These are phyloP conservation scores for Wickerhamiella shivajii DNA, from an alignment of 805 yeast species.

Conservation along the genomic window DNA sequence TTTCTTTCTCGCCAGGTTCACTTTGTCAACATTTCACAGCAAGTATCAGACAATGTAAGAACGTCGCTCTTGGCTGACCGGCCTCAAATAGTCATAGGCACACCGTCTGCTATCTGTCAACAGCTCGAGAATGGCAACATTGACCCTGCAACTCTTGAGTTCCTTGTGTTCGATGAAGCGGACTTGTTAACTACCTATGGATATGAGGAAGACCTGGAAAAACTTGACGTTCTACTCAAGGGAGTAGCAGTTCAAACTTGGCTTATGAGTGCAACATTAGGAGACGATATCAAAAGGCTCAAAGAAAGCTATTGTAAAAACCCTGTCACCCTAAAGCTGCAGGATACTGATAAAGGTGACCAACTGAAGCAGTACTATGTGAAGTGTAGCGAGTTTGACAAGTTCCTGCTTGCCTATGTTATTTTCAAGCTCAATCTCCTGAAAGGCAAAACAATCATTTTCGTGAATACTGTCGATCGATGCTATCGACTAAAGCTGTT, in stretches of 20 bases:
- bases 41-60: constrained; percentile 51
- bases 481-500: constrained; percentile 85
- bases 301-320: constrained; percentile 64
- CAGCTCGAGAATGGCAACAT: constrained; percentile 32
- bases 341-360: constrained; percentile 42
- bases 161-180: constrained; percentile 85
- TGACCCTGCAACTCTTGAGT: constrained; percentile 42
- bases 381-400: constrained; percentile 76
- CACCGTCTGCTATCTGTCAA: constrained; percentile 65
- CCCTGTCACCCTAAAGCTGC: constrained; percentile 69
- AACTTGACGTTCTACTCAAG: constrained; percentile 49
- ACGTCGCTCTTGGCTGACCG: constrained; percentile 51
- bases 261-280: constrained; percentile 91
- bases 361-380: constrained; percentile 76
- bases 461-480: constrained; percentile 89
- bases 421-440: constrained; percentile 77
- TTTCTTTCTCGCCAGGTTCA: constrained; percentile 57
- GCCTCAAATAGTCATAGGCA: constrained; percentile 73
- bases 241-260: constrained; percentile 56
- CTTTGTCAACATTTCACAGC: constrained; percentile 50
- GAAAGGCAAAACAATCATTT: constrained; percentile 79
- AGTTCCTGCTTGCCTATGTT: constrained; percentile 78
- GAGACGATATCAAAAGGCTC: constrained; percentile 66
- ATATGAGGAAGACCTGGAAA: constrained; percentile 67
- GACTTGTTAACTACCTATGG: constrained; percentile 85